Evolutionary conservation across 768 basidiomycete genomes (phyloP).

Genomic region (Gymnopilus junonius): DNA sequence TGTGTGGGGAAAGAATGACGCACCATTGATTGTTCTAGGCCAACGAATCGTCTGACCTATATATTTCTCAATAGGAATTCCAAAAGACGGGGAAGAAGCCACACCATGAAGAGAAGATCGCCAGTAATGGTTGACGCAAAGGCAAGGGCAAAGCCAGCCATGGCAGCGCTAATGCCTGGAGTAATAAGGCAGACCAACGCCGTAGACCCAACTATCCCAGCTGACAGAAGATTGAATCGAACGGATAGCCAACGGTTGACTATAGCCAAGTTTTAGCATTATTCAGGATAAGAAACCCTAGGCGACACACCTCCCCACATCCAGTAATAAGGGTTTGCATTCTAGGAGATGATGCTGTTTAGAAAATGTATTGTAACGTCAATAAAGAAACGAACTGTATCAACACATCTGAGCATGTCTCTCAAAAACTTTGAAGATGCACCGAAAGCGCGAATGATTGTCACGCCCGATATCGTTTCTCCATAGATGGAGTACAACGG

Average conservation of each 20-base stretch:
- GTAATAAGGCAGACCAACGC: constrained; percentile 70
- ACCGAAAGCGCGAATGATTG: constrained; percentile 79
- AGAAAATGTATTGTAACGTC: not conserved
- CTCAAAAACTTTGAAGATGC: constrained; percentile 85
- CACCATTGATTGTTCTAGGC: constrained; percentile 93
- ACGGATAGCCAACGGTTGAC: constrained; percentile 92
- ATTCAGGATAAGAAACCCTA: not conserved
- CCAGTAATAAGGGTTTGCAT: constrained; percentile 83
- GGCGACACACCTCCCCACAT: constrained; percentile 75
- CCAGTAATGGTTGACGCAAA: constrained; percentile 79
- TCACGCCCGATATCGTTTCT: constrained; percentile 47
- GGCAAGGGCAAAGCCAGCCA: constrained; percentile 86
- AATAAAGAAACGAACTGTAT: constrained; percentile 59
- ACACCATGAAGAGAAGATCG: constrained; percentile 47
- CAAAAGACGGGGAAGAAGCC: not conserved
- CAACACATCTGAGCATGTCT: constrained; percentile 83
- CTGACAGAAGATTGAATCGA: constrained; percentile 70
- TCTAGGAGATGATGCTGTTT: constrained; percentile 30
- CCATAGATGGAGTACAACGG: constrained; percentile 50
- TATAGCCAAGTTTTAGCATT: constrained; percentile 25
- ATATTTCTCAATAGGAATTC: not conserved
- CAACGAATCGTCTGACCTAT: constrained; percentile 77
- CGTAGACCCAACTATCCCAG: constrained; percentile 71
- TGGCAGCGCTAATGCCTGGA: constrained; percentile 75
- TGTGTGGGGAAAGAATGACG: too few relatives aligned